Conservation (phyloP, 139 green algal genomes). For the Auxenochlorella pyrenoidosa region DNA sequence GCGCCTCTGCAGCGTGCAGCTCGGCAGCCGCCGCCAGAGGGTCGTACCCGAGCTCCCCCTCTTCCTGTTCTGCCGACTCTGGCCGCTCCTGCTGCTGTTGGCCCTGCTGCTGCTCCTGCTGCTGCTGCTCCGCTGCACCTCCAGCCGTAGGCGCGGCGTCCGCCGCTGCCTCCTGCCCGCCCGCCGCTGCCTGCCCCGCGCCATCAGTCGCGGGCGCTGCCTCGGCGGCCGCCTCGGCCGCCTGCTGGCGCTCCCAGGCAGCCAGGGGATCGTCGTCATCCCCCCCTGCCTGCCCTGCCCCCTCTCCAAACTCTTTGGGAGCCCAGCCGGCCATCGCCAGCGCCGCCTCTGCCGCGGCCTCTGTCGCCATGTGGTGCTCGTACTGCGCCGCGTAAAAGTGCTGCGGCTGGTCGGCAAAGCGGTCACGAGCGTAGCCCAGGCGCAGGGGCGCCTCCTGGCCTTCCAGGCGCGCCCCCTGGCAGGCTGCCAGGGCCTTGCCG, state of each 20-base stretch:
- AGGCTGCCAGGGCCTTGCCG: slow-evolving; percentile 15
- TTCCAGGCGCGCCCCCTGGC: not conserved
- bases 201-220: not conserved
- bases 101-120: not conserved
- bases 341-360: slow-evolving; percentile 15
- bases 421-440: slow-evolving; percentile 7
- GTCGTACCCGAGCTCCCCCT: not conserved
- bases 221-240: not conserved
- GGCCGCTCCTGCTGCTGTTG: not conserved
- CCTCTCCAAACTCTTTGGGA: slow-evolving; percentile 63
- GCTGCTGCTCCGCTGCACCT: not conserved
- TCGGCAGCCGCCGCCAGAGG: not conserved
- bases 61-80: not conserved
- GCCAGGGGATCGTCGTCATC: not conserved
- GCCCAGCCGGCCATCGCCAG: slow-evolving; percentile 48
- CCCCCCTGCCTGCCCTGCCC: not conserved
- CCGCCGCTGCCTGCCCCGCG: not conserved
- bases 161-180: not conserved
- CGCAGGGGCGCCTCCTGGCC: slow-evolving; percentile 11
- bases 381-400: not conserved
- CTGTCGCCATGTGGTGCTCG: not conserved
- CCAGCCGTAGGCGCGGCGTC: too few species aligned
- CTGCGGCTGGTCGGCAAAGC: slow-evolving; percentile 10
- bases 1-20: not conserved
- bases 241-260: slow-evolving; percentile 22